Conservation (phyloP, 2,329 filamentous ascomycete species). For the Aspergillus puulaauensis region DNA sequence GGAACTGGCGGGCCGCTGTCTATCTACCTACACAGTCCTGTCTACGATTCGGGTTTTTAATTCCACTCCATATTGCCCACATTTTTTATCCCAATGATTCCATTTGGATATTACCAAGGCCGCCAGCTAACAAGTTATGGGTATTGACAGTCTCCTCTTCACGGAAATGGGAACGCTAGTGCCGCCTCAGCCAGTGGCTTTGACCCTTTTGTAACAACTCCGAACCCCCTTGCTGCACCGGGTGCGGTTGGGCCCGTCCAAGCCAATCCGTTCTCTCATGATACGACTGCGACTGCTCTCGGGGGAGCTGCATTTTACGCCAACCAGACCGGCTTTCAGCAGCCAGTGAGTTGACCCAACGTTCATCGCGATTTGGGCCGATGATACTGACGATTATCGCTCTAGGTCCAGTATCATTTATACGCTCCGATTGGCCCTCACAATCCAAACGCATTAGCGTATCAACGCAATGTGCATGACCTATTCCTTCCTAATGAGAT, state of each 20-base stretch:
- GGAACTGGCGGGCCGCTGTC: neutral
- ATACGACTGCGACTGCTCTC: slow-evolving; percentile 55
- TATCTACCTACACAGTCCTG: neutral
- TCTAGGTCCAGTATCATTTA: slow-evolving; percentile 80
- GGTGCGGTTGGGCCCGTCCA: slow-evolving; percentile 46
- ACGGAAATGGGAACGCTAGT: slow-evolving; percentile 50
- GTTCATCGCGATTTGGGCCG: too few relatives aligned
- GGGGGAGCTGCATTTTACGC: slow-evolving; percentile 66
- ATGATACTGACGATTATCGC: neutral
- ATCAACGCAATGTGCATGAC: slow-evolving; percentile 84
- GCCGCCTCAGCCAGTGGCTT: slow-evolving; percentile 54
- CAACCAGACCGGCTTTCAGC: slow-evolving; percentile 57
- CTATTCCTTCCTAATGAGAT: slow-evolving; percentile 88
- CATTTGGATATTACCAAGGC: too few relatives aligned
- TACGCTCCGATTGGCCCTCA: slow-evolving; percentile 87
- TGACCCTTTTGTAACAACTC: slow-evolving; percentile 65
- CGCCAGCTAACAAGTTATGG: neutral
- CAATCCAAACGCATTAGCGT: slow-evolving; percentile 75
- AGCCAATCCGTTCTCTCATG: slow-evolving; percentile 77
- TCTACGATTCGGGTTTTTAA: neutral
- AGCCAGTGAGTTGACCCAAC: slow-evolving; percentile 55
- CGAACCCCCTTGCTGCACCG: slow-evolving; percentile 53
- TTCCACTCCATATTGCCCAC: neutral
- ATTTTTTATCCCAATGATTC: neutral
- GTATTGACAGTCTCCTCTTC: slow-evolving; percentile 31